Evolutionary conservation across 78 protist genomes (phyloP).

Genomic region (Emiliania huxleyi): DNA sequence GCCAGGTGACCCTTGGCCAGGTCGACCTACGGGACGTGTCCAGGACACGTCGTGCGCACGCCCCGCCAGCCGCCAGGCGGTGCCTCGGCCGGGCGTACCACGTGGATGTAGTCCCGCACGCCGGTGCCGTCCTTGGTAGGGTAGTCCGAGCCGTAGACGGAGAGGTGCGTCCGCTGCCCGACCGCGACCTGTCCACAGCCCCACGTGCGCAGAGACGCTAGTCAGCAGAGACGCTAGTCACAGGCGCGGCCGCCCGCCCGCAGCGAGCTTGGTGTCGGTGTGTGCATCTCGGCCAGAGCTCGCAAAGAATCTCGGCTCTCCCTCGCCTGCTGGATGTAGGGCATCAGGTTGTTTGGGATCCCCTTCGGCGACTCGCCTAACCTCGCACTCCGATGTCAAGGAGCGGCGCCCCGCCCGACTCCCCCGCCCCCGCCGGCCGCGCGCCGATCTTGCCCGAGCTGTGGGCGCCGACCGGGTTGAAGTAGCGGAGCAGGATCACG

Average conservation of each 20-base stretch:
- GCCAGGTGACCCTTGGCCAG: slow-evolving; percentile 87
- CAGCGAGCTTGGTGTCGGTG: too few relatives aligned
- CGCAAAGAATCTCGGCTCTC: too few relatives aligned
- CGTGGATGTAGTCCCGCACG: slow-evolving; percentile 94
- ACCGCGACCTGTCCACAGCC: slow-evolving; percentile 91
- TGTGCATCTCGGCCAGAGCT: too few relatives aligned
- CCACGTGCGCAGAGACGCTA: too few relatives aligned
- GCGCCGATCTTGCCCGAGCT: slow-evolving; percentile 90
- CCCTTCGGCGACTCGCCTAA: slow-evolving; percentile 56
- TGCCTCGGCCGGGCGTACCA: too few relatives aligned
- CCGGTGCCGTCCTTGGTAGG: slow-evolving; percentile 96
- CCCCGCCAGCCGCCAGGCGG: too few relatives aligned
- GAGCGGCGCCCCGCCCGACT: background rate
- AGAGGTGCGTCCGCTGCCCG: slow-evolving; percentile 74
- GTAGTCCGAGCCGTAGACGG: slow-evolving; percentile 92
- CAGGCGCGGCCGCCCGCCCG: too few relatives aligned
- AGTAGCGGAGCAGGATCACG: slow-evolving; percentile 85
- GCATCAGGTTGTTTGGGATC: slow-evolving; percentile 92
- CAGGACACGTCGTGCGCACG: too few relatives aligned
- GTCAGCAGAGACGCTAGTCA: too few relatives aligned
- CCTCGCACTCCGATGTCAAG: too few relatives aligned
- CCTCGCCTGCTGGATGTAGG: slow-evolving; percentile 80
- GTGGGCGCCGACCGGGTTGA: slow-evolving; percentile 98
- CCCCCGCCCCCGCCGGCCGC: too few relatives aligned
- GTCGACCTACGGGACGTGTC: too few relatives aligned